Base-by-base conservation (phyloP, 148 eudicot genomes). In the Chenopodium formosanum region DNA sequence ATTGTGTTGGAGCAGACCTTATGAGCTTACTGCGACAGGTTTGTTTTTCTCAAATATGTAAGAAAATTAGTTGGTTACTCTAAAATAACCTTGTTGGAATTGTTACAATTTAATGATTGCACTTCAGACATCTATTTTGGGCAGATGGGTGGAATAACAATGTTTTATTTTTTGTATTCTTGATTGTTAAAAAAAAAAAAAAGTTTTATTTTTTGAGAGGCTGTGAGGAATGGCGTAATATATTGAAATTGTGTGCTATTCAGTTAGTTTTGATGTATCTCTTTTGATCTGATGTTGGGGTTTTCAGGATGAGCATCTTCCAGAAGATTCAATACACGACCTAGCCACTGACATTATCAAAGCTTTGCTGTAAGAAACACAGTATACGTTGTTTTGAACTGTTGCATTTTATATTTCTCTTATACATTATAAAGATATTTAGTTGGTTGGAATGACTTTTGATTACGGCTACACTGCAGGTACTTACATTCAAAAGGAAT, bases 1-100 rank as follows among this genome's bases (percentile, higher is more conserved):
- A 96, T 86, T 96, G 99, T 76, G 97, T 96, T 78, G 98, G 98
- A 84, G 99, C 98, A 83, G 97, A 96, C 86, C 97, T 96, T 73
- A 79, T 88, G 88, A 92, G 91, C 82, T 89, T 96, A 80, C 82
- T 96, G 75, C 86, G 86, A 70, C 99, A 96, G 97, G 99, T 96
- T 46, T 70, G 23, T 86, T 74, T 56, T 56, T 56, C 62, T 56
- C 22, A 56, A 12, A 11, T 50, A 50, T 50, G 14, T 9, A 11
- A 50, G 3, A 12, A 50, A 14, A 58, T 58, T 58, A 14, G 22
- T 58, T 58, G 7, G 62, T 16, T 14, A 20, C 63, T 58, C 17
- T 58, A 19, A 3, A 58, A 58, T 58, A 58, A 58, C 6, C 63
- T 8, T 25, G 2, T 9, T 1, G 29, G 12, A 66, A 66, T 27